phyloP scores from a whole-genome alignment of 345 rosid species.

The Alliaria petiolata region DNA sequence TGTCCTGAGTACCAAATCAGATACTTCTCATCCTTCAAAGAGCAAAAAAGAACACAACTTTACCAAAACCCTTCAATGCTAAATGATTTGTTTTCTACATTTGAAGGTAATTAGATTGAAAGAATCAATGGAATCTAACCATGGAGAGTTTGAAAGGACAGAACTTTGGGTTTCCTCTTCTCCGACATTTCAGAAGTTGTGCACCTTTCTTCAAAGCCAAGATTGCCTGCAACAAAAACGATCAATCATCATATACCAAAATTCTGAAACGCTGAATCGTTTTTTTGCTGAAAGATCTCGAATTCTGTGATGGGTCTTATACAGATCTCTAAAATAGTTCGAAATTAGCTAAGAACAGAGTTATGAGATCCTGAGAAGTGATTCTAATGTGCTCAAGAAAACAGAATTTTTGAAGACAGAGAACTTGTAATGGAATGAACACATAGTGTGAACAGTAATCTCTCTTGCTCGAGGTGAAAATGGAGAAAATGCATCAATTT shows the following conservation, averaged over 20 bases:
- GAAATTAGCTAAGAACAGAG: neutral
- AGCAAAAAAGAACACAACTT: slow-evolving; percentile 6
- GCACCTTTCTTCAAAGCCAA: slow-evolving; percentile 78
- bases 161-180: slow-evolving; percentile 80
- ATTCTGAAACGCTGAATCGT: neutral
- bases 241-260: neutral
- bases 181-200: slow-evolving; percentile 66
- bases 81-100: neutral
- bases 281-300: neutral
- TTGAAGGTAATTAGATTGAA: neutral
- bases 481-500: neutral
- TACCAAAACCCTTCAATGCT: neutral
- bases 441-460: neutral
- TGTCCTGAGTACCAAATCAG: slow-evolving; percentile 77
- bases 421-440: neutral
- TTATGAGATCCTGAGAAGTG: neutral
- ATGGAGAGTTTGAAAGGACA: slow-evolving; percentile 75
- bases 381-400: slow-evolving; percentile 1
- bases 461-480: no score
- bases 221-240: slow-evolving; percentile 54
- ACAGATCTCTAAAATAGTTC: slow-evolving; percentile 9
- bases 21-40: slow-evolving; percentile 71
- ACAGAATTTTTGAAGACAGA: neutral
- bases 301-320: neutral
- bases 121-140: slow-evolving; percentile 33